These are phyloP conservation scores for Delonix regia DNA, from an alignment of 306 rosid species.

Conservation along the genomic window DNA sequence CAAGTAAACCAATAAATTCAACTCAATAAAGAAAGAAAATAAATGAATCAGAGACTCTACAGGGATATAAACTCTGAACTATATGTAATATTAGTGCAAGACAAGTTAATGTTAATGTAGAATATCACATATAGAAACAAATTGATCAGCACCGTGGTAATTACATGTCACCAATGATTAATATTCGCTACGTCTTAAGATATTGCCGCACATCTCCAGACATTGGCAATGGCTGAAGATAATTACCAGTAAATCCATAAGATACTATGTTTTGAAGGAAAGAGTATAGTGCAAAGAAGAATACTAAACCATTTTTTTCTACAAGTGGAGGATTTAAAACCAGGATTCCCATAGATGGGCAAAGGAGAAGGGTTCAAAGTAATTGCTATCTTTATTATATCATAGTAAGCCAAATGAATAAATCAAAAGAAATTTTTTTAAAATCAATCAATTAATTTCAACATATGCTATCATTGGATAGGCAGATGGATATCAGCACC, in stretches of 20 bases:
- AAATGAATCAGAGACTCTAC: not conserved
- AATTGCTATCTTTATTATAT: conserved; percentile 20
- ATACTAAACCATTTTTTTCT: not conserved
- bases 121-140: not conserved
- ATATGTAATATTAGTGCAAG: not conserved
- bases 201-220: not conserved
- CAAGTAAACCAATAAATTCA: not conserved
- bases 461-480: conserved; percentile 18
- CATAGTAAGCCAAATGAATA: conserved; percentile 18
- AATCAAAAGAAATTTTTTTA: conserved; percentile 29
- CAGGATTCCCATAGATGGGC: conserved; percentile 9
- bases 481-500: not conserved
- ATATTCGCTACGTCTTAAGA: not conserved
- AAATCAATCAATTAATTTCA: conserved; percentile 33
- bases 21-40: not conserved
- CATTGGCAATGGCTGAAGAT: not conserved
- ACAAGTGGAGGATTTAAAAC: conserved; percentile 28
- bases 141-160: not conserved
- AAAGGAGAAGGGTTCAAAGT: conserved; percentile 29
- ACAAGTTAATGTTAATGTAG: not conserved
- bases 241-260: not conserved
- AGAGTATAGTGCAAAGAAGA: not conserved
- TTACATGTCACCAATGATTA: not conserved
- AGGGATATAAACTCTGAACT: not conserved
- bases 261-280: not conserved